Percentiles rank a stretch among this genome's conserved stretches.
These are phyloP conservation scores for Phytophthora macrochlamydospora DNA, from an alignment of 352 stramenopile genomes.

Conservation along the genomic window DNA sequence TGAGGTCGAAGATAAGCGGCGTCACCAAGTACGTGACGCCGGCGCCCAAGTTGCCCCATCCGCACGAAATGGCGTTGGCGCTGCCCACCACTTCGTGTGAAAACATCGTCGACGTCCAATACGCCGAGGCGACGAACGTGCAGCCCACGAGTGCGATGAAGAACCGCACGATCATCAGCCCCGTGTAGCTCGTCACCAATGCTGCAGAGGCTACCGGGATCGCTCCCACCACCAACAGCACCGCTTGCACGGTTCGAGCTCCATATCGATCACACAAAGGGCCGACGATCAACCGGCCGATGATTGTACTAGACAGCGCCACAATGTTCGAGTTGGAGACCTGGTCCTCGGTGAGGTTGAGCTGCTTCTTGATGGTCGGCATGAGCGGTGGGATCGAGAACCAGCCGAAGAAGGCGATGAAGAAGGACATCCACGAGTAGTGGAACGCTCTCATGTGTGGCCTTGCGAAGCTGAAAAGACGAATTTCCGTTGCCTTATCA, in stretches of 20 bases:
- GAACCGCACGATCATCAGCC: constrained; percentile 84
- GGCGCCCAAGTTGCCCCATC: constrained; percentile 94
- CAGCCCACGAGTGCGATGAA: constrained; percentile 93
- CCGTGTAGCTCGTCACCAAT: constrained; percentile 70
- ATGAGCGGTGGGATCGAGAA: constrained; percentile 80
- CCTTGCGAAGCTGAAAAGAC: constrained; percentile 66
- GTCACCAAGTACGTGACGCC: constrained; percentile 87
- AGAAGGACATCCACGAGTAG: constrained; percentile 91
- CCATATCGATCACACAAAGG: constrained; percentile 93
- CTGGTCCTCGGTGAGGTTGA: constrained; percentile 85
- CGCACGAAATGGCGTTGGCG: constrained; percentile 61
- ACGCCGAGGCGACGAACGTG: constrained; percentile 59
- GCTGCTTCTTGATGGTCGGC: constrained; percentile 70
- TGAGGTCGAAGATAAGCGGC: constrained; percentile 82
- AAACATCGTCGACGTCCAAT: constrained; percentile 33
- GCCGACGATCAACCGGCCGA: constrained; percentile 90
- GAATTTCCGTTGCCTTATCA: constrained; percentile 62
- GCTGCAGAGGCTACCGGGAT: constrained; percentile 83
- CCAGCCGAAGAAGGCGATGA: constrained; percentile 94
- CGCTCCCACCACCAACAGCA: constrained; percentile 71
- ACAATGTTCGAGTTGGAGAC: constrained; percentile 91
- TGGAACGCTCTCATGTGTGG: constrained; percentile 95
- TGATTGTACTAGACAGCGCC: constrained; percentile 84
- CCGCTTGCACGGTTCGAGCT: constrained; percentile 73
- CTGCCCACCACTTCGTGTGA: constrained; percentile 24